Evolutionary conservation across 768 basidiomycete genomes (phyloP).

Genomic region (Collybia sordida): DNA sequence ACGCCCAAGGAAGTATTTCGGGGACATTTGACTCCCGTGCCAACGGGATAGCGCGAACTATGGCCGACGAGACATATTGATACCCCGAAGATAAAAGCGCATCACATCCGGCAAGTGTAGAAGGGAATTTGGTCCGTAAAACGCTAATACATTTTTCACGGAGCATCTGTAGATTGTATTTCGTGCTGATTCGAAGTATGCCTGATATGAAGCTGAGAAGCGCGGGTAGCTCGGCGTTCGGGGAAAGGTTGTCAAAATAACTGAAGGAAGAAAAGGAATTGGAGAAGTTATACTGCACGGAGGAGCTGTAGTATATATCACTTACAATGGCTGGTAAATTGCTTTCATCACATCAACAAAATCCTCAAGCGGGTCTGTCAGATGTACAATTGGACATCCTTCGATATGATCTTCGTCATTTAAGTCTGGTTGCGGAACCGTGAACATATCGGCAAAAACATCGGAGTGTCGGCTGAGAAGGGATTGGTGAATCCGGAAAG

Average conservation of each 20-base stretch:
- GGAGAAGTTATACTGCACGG: neutral
- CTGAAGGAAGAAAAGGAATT: slow-evolving; percentile 16
- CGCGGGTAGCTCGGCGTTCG: slow-evolving; percentile 29
- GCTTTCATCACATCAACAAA: slow-evolving; percentile 34
- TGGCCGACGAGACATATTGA: slow-evolving; percentile 33
- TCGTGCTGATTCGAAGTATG: slow-evolving; percentile 41
- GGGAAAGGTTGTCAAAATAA: slow-evolving; percentile 35
- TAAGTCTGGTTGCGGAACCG: slow-evolving; percentile 31
- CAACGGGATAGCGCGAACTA: slow-evolving; percentile 40
- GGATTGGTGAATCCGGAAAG: slow-evolving; percentile 39
- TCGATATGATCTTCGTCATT: slow-evolving; percentile 26
- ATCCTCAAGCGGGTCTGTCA: slow-evolving; percentile 32
- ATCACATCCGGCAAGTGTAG: slow-evolving; percentile 38
- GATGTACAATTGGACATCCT: slow-evolving; percentile 33
- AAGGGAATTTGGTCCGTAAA: slow-evolving; percentile 40
- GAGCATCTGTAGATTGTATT: slow-evolving; percentile 37
- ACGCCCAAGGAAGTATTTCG: slow-evolving; percentile 44
- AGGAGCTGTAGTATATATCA: neutral
- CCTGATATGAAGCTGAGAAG: slow-evolving; percentile 41
- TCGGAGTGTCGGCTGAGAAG: slow-evolving; percentile 39
- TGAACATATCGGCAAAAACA: slow-evolving; percentile 37
- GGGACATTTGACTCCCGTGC: slow-evolving; percentile 39
- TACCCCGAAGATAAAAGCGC: slow-evolving; percentile 33
- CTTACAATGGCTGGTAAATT: slow-evolving; percentile 30
- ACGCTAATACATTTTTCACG: slow-evolving; percentile 38